Base-by-base conservation (phyloP, 345 rosid genomes). In the Eucalyptus victrix region DNA sequence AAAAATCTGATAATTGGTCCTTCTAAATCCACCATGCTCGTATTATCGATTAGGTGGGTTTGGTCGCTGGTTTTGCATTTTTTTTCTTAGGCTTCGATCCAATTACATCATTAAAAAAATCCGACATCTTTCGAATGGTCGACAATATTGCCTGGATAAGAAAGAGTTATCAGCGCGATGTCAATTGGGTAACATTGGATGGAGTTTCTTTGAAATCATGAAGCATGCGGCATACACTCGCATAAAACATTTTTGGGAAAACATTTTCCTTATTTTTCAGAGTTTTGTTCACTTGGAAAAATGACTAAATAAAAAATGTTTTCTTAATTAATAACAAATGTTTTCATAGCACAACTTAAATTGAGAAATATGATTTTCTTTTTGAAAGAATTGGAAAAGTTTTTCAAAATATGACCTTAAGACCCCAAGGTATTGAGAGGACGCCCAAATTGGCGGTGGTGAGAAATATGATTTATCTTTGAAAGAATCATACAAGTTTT, bases 171-270 rank as follows among this genome's bases (percentile, higher is more conserved):
- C 1, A 53, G 1, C 24, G 0, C 24, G 2, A 8, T 53, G 5
- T 53, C 0, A 2, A 19, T 2, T 3, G 1, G 28, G 28, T 56
- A 23, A 56, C 28, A 9, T 56, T 24, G 62, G 28, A 56, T 56
- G 62, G 6, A 56, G 30, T 56, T 24, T 24, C 6, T 0, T 56
- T 56, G 62, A 56, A 56, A 56, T 24, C 62, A 56, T 11, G 13
- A 24, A 56, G 62, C 62, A 24, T 56, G 12, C 3, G 3, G 30
- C 62, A 10, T 56, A 5, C 28, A 9, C 62, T 56, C 0, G 3
- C 0, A 0, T 0, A 56, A 24, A 9, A 56, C 62, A 56, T 56
- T 9, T 56, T 56, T 2, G 0, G 1, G 12, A 56, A 56, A 56
- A 56, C 3, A 24, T 56, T 23, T 56, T 56, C 6, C 6, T 23